phyloP scores from a whole-genome alignment of 1,284 basidiomycete species.

The Cutaneotrichosporon daszewskae region DNA sequence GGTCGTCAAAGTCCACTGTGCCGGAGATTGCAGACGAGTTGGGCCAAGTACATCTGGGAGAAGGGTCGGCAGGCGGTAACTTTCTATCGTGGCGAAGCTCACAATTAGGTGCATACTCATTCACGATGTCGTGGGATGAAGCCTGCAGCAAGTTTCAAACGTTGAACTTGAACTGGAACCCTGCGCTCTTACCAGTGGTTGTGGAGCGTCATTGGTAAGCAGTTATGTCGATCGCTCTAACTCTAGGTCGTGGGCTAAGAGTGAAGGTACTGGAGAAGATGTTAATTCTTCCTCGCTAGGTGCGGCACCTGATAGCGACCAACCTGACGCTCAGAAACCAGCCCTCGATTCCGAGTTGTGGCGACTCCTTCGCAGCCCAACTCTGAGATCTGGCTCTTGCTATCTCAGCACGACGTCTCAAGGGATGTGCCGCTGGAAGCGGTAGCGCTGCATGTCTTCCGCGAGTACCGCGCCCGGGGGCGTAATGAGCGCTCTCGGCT shows the following conservation, averaged over 20 bases:
- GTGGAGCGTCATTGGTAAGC: slow-evolving; percentile 64
- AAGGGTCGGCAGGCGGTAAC: too few relatives aligned
- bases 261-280: neutral
- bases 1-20: slow-evolving; percentile 9
- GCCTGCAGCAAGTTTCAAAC: slow-evolving; percentile 71
- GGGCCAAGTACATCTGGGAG: neutral
- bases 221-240: neutral
- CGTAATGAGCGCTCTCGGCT: slow-evolving; percentile 1
- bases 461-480: slow-evolving; percentile 23
- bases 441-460: slow-evolving; percentile 61
- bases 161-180: slow-evolving; percentile 84
- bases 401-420: slow-evolving; percentile 67
- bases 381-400: slow-evolving; percentile 65
- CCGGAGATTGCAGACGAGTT: neutral
- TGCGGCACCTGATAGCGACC: too few relatives aligned
- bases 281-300: too few relatives aligned
- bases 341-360: slow-evolving; percentile 26
- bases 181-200: slow-evolving; percentile 55
- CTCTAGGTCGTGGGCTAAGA: slow-evolving; percentile 55
- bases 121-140: slow-evolving; percentile 60
- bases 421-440: slow-evolving; percentile 59
- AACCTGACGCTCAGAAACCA: slow-evolving; percentile 8
- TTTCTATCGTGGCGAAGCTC: too few relatives aligned
- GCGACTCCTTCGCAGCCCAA: slow-evolving; percentile 11
- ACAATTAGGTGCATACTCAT: slow-evolving; percentile 10